A percentile compares a stretch with the other conserved stretches of the same genome.
These are phyloP conservation scores for Anthracocystis setariae DNA, from an alignment of 1,284 basidiomycete genomes.

Conservation along the genomic window DNA sequence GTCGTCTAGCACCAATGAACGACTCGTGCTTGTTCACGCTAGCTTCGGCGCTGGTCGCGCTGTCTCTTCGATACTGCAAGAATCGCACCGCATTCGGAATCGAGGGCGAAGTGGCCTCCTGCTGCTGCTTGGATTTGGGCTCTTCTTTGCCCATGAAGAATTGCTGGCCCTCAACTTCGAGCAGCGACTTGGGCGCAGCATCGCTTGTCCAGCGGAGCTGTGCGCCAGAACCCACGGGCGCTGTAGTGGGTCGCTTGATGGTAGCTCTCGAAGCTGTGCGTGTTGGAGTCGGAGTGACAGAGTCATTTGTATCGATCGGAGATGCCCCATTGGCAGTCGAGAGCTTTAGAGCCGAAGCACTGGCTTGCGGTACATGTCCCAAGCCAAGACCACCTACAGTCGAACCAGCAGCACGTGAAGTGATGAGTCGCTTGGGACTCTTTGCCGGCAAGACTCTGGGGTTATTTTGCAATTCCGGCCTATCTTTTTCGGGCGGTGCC, in stretches of 20 bases:
- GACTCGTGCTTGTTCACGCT: conserved; percentile 19
- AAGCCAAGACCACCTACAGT: conserved; percentile 1
- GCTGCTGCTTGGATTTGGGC: conserved; percentile 7
- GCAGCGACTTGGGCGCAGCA: conserved; percentile 18
- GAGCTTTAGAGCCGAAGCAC: conserved; percentile 22
- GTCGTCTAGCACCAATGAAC: conserved; percentile 1
- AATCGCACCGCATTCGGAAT: conserved; percentile 45
- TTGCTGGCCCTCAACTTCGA: conserved; percentile 44
- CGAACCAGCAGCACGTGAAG: conserved; percentile 7
- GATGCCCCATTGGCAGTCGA: conserved; percentile 1
- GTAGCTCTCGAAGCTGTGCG: conserved; percentile 38
- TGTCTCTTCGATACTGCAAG: conserved; percentile 21
- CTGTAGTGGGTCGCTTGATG: conserved; percentile 44
- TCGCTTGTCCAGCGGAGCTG: conserved; percentile 20
- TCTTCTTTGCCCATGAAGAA: conserved; percentile 38
- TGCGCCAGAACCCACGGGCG: conserved; percentile 26
- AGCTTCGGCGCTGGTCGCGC: not conserved
- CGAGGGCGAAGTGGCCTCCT: conserved; percentile 20
- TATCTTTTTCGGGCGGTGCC: conserved; percentile 6
- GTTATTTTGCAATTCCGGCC: not conserved
- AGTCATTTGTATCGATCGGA: not conserved
- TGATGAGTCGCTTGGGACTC: conserved; percentile 17
- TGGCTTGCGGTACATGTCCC: conserved; percentile 10
- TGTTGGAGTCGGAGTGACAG: conserved; percentile 1
- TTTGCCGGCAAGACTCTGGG: not conserved